Conservation (phyloP, 2,329 filamentous ascomycete species). For the Truncatella angustata region DNA sequence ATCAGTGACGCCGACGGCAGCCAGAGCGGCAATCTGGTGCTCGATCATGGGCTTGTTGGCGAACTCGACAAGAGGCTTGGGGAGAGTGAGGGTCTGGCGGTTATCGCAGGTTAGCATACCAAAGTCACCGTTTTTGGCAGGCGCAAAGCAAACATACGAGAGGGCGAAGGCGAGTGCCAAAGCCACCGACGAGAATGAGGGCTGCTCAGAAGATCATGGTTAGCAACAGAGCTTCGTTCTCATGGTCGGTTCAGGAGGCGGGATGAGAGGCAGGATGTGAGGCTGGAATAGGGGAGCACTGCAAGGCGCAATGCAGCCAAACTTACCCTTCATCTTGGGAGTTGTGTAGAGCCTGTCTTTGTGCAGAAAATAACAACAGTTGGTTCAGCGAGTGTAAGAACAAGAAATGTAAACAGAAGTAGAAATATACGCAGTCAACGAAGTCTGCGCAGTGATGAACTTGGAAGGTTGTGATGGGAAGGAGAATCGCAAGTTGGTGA, state of each 20-base stretch:
- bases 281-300: not conserved
- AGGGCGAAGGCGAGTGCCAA: constrained; percentile 95
- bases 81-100: constrained; percentile 84
- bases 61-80: constrained; percentile 97
- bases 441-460: not conserved
- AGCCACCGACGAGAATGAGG: constrained; percentile 98
- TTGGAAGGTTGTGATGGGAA: not conserved
- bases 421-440: not conserved
- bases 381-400: constrained; percentile 4
- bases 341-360: not conserved
- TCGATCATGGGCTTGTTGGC: constrained; percentile 99
- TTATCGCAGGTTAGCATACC: constrained; percentile 14
- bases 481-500: not conserved
- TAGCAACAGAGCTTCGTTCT: constrained; percentile 14
- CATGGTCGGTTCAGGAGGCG: too few species aligned
- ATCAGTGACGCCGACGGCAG: constrained; percentile 90
- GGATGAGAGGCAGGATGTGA: not conserved
- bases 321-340: constrained; percentile 40
- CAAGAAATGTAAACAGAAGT: not conserved
- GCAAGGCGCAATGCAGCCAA: too few species aligned
- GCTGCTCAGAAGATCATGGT: constrained; percentile 49
- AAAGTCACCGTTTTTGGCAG: not conserved
- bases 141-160: constrained; percentile 60
- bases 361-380: constrained; percentile 1
- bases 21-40: constrained; percentile 94